These are phyloP conservation scores for Scleroderma citrinum DNA, from an alignment of 768 basidiomycete species.

Conservation along the genomic window DNA sequence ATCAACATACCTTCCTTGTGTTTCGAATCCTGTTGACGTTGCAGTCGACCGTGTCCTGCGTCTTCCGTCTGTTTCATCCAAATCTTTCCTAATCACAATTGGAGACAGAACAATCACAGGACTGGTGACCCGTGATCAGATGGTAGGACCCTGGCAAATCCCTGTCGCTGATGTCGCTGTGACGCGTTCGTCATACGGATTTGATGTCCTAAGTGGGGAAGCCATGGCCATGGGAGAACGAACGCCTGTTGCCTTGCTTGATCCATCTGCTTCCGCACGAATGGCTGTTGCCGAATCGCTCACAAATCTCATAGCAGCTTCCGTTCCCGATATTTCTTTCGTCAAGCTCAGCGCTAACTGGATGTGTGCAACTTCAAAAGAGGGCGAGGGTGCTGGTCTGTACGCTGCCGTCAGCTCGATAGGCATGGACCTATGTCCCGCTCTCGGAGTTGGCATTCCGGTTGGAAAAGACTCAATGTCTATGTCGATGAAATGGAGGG, in stretches of 20 bases:
- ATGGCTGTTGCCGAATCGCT: conserved; percentile 96
- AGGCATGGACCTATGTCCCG: conserved; percentile 91
- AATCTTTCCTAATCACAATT: conserved; percentile 97
- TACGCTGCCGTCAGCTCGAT: conserved; percentile 89
- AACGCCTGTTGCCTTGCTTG: conserved; percentile 85
- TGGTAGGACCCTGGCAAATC: conserved; percentile 99
- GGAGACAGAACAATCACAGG: conserved; percentile 94
- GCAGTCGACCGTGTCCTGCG: conserved; percentile 80
- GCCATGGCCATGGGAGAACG: conserved; percentile 99
- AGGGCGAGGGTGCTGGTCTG: conserved; percentile 82
- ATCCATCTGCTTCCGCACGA: conserved; percentile 84
- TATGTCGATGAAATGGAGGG: conserved; percentile 95
- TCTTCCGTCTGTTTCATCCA: conserved; percentile 89
- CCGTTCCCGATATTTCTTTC: conserved; percentile 56
- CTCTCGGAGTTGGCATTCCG: conserved; percentile 86
- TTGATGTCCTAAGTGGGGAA: conserved; percentile 77
- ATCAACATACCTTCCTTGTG: conserved; percentile 52
- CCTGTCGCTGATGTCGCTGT: conserved; percentile 97
- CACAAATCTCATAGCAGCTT: conserved; percentile 84
- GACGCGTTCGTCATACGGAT: conserved; percentile 91
- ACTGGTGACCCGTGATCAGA: conserved; percentile 92
- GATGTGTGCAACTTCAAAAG: conserved; percentile 94
- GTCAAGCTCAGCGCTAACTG: conserved; percentile 99
- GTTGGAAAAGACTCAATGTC: conserved; percentile 99
- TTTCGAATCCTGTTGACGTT: conserved; percentile 44